Evolutionary conservation across 345 rosid genomes (phyloP).

Genomic region (Pelargonium nanum): DNA sequence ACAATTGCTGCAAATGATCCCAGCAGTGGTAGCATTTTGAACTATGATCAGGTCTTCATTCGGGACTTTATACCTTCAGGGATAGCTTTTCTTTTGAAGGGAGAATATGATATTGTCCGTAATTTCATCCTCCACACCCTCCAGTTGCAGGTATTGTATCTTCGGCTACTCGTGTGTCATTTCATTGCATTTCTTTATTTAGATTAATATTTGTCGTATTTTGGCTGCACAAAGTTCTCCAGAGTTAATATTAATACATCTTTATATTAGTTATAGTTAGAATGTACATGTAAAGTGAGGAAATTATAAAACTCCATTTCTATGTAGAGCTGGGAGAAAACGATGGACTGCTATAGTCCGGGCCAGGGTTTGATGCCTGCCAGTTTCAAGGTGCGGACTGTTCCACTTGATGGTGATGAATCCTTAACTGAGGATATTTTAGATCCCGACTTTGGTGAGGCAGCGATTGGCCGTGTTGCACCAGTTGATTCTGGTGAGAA

Average conservation of each 20-base stretch:
- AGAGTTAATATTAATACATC: no score
- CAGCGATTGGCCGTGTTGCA: constrained; percentile 97
- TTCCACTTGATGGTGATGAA: constrained; percentile 80
- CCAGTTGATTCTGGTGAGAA: constrained; percentile 83
- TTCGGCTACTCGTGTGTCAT: not conserved
- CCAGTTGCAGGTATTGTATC: constrained; percentile 67
- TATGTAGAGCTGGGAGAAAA: constrained; percentile 93
- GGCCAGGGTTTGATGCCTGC: constrained; percentile 98
- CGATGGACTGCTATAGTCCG: constrained; percentile 93
- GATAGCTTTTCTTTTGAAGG: constrained; percentile 84
- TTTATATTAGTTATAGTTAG: no score
- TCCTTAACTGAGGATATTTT: constrained; percentile 72
- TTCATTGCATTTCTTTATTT: not conserved
- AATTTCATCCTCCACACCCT: constrained; percentile 87
- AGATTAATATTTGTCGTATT: no score
- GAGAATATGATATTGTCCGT: constrained; percentile 82
- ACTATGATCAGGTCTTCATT: constrained; percentile 90
- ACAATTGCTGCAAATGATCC: constrained; percentile 95
- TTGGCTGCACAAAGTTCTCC: no score
- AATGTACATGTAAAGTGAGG: constrained; percentile 3
- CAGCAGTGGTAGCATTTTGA: constrained; percentile 40
- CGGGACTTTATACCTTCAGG: constrained; percentile 93
- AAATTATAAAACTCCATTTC: not conserved
- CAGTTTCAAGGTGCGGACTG: constrained; percentile 80
- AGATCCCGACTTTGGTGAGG: constrained; percentile 94